phyloP scores from a whole-genome alignment of 1,284 basidiomycete genomes.

The Apiotrichum akiyoshidainum region DNA sequence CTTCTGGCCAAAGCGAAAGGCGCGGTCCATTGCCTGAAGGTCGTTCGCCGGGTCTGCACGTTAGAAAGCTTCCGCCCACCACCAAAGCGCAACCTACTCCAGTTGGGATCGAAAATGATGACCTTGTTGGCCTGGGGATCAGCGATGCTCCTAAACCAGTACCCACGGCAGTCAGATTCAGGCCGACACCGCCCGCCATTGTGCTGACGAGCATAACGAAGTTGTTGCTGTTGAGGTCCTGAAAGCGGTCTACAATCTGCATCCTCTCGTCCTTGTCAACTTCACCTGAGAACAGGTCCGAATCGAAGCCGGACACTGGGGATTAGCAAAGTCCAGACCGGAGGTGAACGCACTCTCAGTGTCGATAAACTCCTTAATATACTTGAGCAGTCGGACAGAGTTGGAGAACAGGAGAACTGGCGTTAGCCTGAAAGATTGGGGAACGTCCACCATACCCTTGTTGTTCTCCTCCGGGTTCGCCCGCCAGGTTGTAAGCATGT shows the following conservation, averaged over 20 bases:
- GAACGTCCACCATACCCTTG: constrained; percentile 30
- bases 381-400: constrained; percentile 52
- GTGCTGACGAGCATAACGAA: constrained; percentile 51
- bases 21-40: constrained; percentile 54
- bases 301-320: constrained; percentile 37
- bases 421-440: constrained; percentile 9
- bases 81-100: constrained; percentile 36
- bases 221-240: constrained; percentile 45
- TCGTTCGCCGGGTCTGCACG: constrained; percentile 48
- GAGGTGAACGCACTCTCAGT: constrained; percentile 31
- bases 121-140: constrained; percentile 50
- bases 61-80: constrained; percentile 2
- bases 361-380: constrained; percentile 51
- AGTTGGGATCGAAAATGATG: constrained; percentile 52
- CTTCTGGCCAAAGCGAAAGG: constrained; percentile 56
- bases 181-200: constrained; percentile 43
- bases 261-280: constrained; percentile 47
- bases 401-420: constrained; percentile 53
- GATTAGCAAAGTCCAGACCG: constrained; percentile 27
- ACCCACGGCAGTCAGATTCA: constrained; percentile 47
- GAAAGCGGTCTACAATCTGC: constrained; percentile 53
- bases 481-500: constrained; percentile 51
- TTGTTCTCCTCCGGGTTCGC: constrained; percentile 46
- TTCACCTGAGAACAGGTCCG: constrained; percentile 51
- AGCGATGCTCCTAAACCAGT: not conserved